A percentile compares a stretch with the other conserved stretches of the same genome.
Evolutionary conservation across 2,329 filamentous ascomycete species (phyloP).

Genomic region (Fusarium sp.): DNA sequence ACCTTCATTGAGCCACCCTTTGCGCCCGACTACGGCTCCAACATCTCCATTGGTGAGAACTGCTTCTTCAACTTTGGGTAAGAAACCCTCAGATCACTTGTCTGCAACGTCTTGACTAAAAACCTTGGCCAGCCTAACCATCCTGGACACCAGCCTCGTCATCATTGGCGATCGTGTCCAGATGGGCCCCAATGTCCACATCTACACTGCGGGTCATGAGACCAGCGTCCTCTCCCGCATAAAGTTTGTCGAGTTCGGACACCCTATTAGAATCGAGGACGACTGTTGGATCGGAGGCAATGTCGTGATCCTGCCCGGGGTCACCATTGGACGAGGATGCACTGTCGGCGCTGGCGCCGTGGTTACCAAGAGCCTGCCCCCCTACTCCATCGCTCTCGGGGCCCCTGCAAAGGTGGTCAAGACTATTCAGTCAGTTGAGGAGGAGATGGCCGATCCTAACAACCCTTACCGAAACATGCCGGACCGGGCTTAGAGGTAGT

Average conservation of each 20-base stretch:
- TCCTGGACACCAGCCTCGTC: conserved; percentile 80
- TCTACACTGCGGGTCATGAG: conserved; percentile 80
- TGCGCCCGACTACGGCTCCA: conserved; percentile 74
- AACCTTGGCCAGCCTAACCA: conserved; percentile 58
- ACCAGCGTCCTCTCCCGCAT: conserved; percentile 66
- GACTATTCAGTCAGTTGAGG: conserved; percentile 55
- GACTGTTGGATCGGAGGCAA: conserved; percentile 68
- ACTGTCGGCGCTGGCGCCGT: conserved; percentile 63
- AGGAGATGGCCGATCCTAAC: conserved; percentile 42
- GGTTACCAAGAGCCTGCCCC: conserved; percentile 62
- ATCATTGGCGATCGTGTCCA: conserved; percentile 77
- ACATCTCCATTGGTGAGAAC: conserved; percentile 70
- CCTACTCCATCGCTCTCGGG: conserved; percentile 62
- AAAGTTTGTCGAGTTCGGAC: conserved; percentile 60
- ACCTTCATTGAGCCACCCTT: conserved; percentile 72
- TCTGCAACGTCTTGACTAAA: not conserved
- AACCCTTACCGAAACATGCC: conserved; percentile 45
- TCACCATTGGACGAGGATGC: conserved; percentile 64
- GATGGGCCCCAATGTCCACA: conserved; percentile 77
- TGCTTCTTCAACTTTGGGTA: conserved; percentile 70
- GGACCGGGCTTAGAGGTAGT: conserved; percentile 33
- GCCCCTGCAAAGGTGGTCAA: conserved; percentile 62
- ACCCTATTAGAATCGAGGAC: conserved; percentile 60
- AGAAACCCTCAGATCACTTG: not conserved
- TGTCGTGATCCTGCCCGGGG: conserved; percentile 62